Percentiles rank a stretch among this genome's conserved stretches.
Conservation (phyloP, 306 rosid species). For the Trifolium pratense region DNA sequence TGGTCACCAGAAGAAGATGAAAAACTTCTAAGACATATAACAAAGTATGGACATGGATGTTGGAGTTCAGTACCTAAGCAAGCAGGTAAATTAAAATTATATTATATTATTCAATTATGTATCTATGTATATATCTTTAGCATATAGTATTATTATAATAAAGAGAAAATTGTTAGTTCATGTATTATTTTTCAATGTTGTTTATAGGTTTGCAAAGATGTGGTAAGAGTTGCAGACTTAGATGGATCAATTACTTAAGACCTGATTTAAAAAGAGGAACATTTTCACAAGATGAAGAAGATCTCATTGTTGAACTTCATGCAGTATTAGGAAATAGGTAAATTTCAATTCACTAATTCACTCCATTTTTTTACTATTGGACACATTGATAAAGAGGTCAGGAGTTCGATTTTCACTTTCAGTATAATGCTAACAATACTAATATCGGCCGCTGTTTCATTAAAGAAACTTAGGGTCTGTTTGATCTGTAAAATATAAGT, state of each 20-base stretch:
- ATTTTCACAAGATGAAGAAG: slow-evolving; percentile 64
- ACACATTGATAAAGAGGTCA: neutral
- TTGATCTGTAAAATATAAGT: too few relatives aligned
- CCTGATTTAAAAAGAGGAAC: slow-evolving; percentile 74
- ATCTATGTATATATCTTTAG: neutral
- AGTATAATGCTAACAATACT: neutral
- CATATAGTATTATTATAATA: neutral
- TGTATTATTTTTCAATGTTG: neutral
- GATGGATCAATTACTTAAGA: slow-evolving; percentile 76
- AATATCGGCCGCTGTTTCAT: neutral
- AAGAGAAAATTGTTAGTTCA: neutral
- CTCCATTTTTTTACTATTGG: neutral
- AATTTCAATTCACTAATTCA: neutral
- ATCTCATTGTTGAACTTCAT: slow-evolving; percentile 62
- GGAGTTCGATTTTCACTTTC: neutral
- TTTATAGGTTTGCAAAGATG: slow-evolving; percentile 65
- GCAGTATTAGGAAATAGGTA: slow-evolving; percentile 69
- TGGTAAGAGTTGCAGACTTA: slow-evolving; percentile 71
- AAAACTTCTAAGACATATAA: slow-evolving; percentile 59
- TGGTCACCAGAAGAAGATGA: slow-evolving; percentile 77
- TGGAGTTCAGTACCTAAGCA: slow-evolving; percentile 76
- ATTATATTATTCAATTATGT: slow-evolving; percentile 15
- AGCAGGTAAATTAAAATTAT: slow-evolving; percentile 45
- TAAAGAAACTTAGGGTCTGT: too few relatives aligned
- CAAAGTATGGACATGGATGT: slow-evolving; percentile 63